A percentile compares a stretch with the other conserved stretches of the same genome.
phyloP scores from a whole-genome alignment of 805 yeast genomes.

The Ogataea salicorniae region DNA sequence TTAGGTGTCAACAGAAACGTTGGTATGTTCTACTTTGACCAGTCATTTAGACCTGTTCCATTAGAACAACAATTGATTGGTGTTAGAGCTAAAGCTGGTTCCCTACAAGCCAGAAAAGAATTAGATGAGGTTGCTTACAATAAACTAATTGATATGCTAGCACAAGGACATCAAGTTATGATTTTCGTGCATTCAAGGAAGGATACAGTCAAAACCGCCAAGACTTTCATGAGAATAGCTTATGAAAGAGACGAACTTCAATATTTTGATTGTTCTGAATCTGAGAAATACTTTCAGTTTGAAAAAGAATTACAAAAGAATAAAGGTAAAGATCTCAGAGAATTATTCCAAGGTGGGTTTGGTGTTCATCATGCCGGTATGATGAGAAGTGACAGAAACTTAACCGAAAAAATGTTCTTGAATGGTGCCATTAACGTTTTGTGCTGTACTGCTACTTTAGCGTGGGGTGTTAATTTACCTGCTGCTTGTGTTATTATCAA shows the following conservation, averaged over 20 bases:
- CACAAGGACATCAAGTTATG: constrained; percentile 84
- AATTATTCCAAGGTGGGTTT: constrained; percentile 74
- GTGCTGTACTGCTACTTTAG: constrained; percentile 95
- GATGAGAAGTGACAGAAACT: constrained; percentile 83
- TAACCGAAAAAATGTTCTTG: constrained; percentile 83
- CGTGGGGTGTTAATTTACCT: constrained; percentile 99
- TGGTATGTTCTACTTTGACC: constrained; percentile 94
- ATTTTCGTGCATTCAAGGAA: constrained; percentile 93
- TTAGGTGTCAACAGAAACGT: constrained; percentile 82
- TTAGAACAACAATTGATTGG: constrained; percentile 84
- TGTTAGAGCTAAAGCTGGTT: constrained; percentile 80
- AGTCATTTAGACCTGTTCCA: constrained; percentile 90
- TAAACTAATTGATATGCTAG: constrained; percentile 61
- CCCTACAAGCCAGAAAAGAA: constrained; percentile 63
- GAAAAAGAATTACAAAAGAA: constrained; percentile 65
- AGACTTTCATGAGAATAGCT: constrained; percentile 65
- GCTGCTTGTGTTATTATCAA: constrained; percentile 96
- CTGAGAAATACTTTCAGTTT: constrained; percentile 38
- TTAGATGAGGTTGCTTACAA: constrained; percentile 74
- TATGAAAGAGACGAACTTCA: constrained; percentile 51
- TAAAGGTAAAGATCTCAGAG: constrained; percentile 73
- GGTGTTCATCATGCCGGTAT: constrained; percentile 98
- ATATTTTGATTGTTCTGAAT: constrained; percentile 52
- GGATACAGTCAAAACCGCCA: constrained; percentile 83
- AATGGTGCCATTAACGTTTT: constrained; percentile 83